Evolutionary conservation across 1,284 basidiomycete genomes (phyloP), one percentile per base, ranked within the genome.

Genomic region (Ustilago vetiveriae): DNA sequence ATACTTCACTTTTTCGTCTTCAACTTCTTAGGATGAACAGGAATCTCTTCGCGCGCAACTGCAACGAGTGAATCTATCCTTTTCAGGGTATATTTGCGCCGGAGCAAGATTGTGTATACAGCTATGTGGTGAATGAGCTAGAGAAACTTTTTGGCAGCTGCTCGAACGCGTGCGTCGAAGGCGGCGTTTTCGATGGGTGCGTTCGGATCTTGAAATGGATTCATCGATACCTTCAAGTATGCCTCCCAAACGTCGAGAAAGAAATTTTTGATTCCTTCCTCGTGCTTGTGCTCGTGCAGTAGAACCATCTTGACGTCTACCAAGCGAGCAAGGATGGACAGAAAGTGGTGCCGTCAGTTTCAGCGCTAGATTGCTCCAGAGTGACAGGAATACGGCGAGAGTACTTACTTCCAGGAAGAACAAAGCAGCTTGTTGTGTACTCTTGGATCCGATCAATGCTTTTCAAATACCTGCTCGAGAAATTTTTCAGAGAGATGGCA

Each of bases 1-100:
- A 88, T 98, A 38, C 86, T 99, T 46, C 95, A 99, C 84, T 95
- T 98, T 85, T 98, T 98, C 82, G 94, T 96, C 52, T 97, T 90
- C 87, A 98, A 97, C 84, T 98, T 97, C 87, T 86, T 92, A 8
- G 91, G 91, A 74, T 92, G 65, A 49, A 30, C n/a, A n/a, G n/a
- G n/a, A n/a, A n/a, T n/a, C n/a, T n/a, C n/a, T n/a, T n/a, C n/a
- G n/a, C n/a, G n/a, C n/a, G n/a, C n/a, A n/a, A n/a, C n/a, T n/a
- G n/a, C n/a, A n/a, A n/a, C n/a, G n/a, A n/a, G n/a, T n/a, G n/a
- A n/a, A n/a, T n/a, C n/a, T n/a, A n/a, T n/a, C n/a, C n/a, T n/a
- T n/a, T n/a, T n/a, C n/a, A n/a, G n/a, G n/a, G n/a, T n/a, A n/a
- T n/a, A n/a, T n/a, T n/a, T n/a, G n/a, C n/a, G n/a, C n/a, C n/a